phyloP scores from a whole-genome alignment of 169 alveolate species.

The Blepharisma undulans region DNA sequence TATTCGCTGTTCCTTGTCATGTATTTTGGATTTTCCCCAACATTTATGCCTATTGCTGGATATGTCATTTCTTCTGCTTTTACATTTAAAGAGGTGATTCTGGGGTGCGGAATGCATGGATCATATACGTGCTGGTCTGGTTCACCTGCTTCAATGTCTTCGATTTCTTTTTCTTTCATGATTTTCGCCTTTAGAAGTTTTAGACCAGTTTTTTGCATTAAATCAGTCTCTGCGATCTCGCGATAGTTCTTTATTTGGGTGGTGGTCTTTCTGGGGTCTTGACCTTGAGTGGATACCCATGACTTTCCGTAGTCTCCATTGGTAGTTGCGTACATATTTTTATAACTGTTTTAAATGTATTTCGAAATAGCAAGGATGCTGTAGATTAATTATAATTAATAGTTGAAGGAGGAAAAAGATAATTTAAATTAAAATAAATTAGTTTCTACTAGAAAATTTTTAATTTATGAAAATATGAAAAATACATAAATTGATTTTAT shows the following conservation, averaged over 20 bases:
- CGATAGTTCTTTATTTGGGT: not conserved
- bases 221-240: constrained; percentile 25
- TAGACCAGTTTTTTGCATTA: constrained; percentile 28
- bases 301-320: constrained; percentile 29
- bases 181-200: constrained; percentile 9
- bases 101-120: constrained; percentile 24
- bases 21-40: constrained; percentile 26
- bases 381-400: too few species aligned
- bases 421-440: too few species aligned
- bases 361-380: too few species aligned
- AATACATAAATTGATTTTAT: too few species aligned
- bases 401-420: too few species aligned
- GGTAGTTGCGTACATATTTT: not conserved
- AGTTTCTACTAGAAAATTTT: too few species aligned
- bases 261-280: not conserved
- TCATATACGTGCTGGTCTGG: constrained; percentile 26
- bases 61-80: constrained; percentile 34
- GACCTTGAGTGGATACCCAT: constrained; percentile 38
- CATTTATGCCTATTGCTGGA: constrained; percentile 14
- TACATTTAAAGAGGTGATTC: not conserved
- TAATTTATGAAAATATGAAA: too few species aligned
- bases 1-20: constrained; percentile 21
- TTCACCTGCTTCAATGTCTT: constrained; percentile 13
- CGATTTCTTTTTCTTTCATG: constrained; percentile 32
- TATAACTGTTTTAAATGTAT: too few species aligned